phyloP scores from a whole-genome alignment of 768 basidiomycete species.

The Mycena metata region DNA sequence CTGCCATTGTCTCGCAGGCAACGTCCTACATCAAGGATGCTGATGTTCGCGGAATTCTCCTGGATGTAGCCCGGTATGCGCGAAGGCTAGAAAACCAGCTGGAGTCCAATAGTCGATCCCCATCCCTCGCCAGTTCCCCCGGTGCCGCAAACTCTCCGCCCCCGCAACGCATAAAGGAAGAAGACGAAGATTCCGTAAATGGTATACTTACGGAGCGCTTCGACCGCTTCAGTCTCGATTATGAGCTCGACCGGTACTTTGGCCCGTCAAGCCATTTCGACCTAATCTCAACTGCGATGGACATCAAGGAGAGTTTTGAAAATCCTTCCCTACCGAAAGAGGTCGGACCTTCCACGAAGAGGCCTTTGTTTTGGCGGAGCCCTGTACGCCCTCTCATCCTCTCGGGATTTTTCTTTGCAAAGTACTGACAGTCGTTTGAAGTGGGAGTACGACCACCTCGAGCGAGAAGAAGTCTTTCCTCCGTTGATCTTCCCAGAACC shows the following conservation, averaged over 20 bases:
- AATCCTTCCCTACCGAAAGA: constrained; percentile 21
- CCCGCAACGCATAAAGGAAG: constrained; percentile 14
- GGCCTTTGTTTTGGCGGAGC: constrained; percentile 41
- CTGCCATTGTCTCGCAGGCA: constrained; percentile 28
- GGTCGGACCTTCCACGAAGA: constrained; percentile 15
- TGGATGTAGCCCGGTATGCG: constrained; percentile 35
- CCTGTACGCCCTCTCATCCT: constrained; percentile 32
- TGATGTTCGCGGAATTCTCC: constrained; percentile 30
- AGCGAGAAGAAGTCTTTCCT: constrained; percentile 23
- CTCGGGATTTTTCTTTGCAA: background rate
- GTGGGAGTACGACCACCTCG: constrained; percentile 37
- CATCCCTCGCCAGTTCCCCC: constrained; percentile 5
- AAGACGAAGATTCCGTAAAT: constrained; percentile 12
- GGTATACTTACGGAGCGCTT: constrained; percentile 36
- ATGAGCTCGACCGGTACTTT: constrained; percentile 42
- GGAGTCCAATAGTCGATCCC: background rate
- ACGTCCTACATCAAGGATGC: constrained; percentile 30
- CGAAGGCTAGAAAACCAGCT: constrained; percentile 28
- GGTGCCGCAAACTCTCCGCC: background rate
- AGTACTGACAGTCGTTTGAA: background rate
- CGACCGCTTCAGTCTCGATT: constrained; percentile 33
- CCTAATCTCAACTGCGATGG: constrained; percentile 51
- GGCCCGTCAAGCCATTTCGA: constrained; percentile 51
- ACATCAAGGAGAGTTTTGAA: constrained; percentile 52
- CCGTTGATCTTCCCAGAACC: constrained; percentile 50